phyloP scores from a whole-genome alignment of 148 eudicot species.

The Camellia japonica region DNA sequence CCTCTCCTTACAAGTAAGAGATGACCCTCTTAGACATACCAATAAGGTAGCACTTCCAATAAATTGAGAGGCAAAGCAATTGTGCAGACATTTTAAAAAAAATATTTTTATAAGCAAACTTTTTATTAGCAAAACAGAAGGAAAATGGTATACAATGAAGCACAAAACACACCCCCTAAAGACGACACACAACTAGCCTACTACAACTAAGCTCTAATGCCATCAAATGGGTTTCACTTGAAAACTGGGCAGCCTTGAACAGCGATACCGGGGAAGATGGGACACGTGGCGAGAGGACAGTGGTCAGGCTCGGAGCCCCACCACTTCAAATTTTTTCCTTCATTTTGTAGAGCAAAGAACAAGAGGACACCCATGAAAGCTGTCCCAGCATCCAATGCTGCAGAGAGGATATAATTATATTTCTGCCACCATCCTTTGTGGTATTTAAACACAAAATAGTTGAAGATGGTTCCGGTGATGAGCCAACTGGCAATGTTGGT shows the following conservation, averaged over 20 bases:
- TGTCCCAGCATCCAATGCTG: conserved; percentile 95
- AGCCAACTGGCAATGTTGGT: conserved; percentile 96
- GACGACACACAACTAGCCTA: no score
- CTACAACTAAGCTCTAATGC: no score
- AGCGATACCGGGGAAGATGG: conserved; percentile 77
- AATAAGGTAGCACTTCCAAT: not conserved
- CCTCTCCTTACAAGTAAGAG: no score
- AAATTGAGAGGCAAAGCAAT: not conserved
- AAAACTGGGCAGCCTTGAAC: conserved; percentile 79
- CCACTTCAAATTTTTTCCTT: conserved; percentile 73
- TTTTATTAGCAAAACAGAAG: no score
- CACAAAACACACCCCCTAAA: no score
- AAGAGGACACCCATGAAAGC: conserved; percentile 95
- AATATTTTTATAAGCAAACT: not conserved
- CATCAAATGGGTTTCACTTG: conserved; percentile 11
- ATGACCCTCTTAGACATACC: not conserved
- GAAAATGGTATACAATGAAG: not conserved
- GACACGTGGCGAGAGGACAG: conserved; percentile 87
- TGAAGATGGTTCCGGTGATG: conserved; percentile 74
- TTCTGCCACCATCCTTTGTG: conserved; percentile 88
- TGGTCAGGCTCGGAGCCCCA: conserved; percentile 91
- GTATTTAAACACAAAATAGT: conserved; percentile 86
- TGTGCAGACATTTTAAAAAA: no score
- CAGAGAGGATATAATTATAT: conserved; percentile 89
- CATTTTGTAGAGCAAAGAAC: conserved; percentile 85